Conservation (phyloP, 768 basidiomycete genomes). For the Pleurotus tuber-regium region DNA sequence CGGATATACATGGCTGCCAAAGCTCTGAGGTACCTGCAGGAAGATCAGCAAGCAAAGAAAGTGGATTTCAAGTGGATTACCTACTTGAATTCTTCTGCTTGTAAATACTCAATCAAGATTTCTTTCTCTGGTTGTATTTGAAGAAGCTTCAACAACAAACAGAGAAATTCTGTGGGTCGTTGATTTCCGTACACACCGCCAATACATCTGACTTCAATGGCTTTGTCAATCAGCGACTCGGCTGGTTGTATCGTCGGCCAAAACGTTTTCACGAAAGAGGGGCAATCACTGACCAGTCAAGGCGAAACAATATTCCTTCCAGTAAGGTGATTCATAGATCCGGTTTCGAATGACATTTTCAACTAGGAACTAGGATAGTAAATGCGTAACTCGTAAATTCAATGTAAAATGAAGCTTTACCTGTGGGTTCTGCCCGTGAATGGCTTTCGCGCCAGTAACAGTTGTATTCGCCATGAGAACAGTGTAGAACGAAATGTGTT, state of each 20-base stretch:
- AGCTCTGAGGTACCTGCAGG: constrained; percentile 83
- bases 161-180: constrained; percentile 91
- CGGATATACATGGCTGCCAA: constrained; percentile 92
- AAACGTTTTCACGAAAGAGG: constrained; percentile 6
- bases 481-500: not conserved
- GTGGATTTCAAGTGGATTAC: constrained; percentile 24
- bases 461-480: constrained; percentile 22
- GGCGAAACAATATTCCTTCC: constrained; percentile 99
- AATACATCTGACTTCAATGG: constrained; percentile 75
- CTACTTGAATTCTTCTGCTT: constrained; percentile 98
- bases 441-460: constrained; percentile 56
- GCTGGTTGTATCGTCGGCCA: constrained; percentile 42
- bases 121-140: constrained; percentile 99
- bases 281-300: constrained; percentile 64
- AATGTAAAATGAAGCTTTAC: constrained; percentile 35
- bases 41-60: constrained; percentile 3
- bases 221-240: constrained; percentile 91
- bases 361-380: constrained; percentile 69
- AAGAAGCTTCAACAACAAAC: constrained; percentile 87
- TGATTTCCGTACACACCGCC: constrained; percentile 97
- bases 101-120: constrained; percentile 91
- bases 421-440: constrained; percentile 97
- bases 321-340: constrained; percentile 92
- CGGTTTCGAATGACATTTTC: constrained; percentile 96
- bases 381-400: constrained; percentile 10